These are phyloP conservation scores for Trametes sp. DNA, from an alignment of 1,284 basidiomycete species.

Conservation along the genomic window DNA sequence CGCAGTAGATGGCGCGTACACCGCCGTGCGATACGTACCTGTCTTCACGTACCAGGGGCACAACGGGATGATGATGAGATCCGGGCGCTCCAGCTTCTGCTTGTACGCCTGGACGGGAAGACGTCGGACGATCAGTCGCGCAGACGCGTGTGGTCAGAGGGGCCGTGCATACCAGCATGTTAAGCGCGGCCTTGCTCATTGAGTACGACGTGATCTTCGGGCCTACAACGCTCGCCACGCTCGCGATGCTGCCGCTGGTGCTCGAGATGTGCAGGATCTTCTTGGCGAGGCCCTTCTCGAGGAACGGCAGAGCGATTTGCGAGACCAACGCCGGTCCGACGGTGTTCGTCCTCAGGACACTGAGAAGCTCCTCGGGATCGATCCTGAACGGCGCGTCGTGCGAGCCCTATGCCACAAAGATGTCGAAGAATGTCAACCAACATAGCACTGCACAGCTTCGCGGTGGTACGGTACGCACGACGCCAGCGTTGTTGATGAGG, in stretches of 20 bases:
- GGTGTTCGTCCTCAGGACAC: neutral
- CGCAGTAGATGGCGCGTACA: neutral
- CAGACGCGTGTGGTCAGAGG: neutral
- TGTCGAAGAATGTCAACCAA: neutral
- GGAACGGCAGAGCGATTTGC: constrained; percentile 1
- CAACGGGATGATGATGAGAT: constrained; percentile 35
- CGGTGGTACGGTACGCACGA: constrained; percentile 36
- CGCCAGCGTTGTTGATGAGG: constrained; percentile 45
- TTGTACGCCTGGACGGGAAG: constrained; percentile 39
- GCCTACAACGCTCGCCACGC: neutral
- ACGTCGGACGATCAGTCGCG: neutral
- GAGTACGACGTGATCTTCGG: constrained; percentile 11
- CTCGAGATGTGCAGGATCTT: neutral
- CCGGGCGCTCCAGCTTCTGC: constrained; percentile 34
- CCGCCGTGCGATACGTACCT: constrained; percentile 20
- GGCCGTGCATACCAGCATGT: constrained; percentile 38
- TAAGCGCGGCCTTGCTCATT: constrained; percentile 35
- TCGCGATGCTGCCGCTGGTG: neutral
- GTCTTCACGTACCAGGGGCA: constrained; percentile 44
- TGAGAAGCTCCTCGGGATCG: neutral
- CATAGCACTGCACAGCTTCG: neutral
- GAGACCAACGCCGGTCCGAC: neutral
- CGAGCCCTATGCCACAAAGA: neutral
- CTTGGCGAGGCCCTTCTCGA: neutral
- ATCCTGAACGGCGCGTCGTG: neutral